Percentiles rank a stretch among this genome's conserved stretches.
These are phyloP conservation scores for Neoboletus magnificus DNA, from an alignment of 768 basidiomycete genomes.

Conservation along the genomic window DNA sequence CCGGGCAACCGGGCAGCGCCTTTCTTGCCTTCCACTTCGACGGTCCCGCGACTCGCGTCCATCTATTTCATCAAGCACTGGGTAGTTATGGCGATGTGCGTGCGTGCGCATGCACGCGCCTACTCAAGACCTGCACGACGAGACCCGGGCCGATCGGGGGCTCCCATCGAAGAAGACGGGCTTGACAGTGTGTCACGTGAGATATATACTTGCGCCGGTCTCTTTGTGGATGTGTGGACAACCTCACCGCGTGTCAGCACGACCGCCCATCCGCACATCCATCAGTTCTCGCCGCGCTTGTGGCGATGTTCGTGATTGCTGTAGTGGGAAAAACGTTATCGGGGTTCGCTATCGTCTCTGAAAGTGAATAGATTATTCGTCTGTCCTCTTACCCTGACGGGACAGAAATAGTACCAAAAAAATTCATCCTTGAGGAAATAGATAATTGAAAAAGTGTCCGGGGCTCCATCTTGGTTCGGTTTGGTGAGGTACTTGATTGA, in stretches of 20 bases:
- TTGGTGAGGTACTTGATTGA: background rate
- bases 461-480: conserved; percentile 11
- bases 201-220: no score
- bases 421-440: no score
- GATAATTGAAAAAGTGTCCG: background rate
- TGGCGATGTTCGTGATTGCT: background rate
- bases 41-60: background rate
- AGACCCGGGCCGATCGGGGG: conserved; percentile 18
- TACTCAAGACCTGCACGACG: background rate
- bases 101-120: background rate
- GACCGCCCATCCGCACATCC: background rate
- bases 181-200: conserved; percentile 37
- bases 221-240: no score
- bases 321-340: no score
- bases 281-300: background rate
- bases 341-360: no score
- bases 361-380: no score
- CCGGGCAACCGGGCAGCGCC: background rate
- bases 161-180: conserved; percentile 25
- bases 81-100: conserved; percentile 9
- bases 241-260: background rate
- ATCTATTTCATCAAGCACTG: background rate
- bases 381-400: no score
- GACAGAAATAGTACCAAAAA: background rate
- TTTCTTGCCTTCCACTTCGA: background rate